A percentile compares a stretch with the other conserved stretches of the same genome.
Evolutionary conservation across 1,284 basidiomycete genomes (phyloP).

Genomic region (Rhodotorula sp.): DNA sequence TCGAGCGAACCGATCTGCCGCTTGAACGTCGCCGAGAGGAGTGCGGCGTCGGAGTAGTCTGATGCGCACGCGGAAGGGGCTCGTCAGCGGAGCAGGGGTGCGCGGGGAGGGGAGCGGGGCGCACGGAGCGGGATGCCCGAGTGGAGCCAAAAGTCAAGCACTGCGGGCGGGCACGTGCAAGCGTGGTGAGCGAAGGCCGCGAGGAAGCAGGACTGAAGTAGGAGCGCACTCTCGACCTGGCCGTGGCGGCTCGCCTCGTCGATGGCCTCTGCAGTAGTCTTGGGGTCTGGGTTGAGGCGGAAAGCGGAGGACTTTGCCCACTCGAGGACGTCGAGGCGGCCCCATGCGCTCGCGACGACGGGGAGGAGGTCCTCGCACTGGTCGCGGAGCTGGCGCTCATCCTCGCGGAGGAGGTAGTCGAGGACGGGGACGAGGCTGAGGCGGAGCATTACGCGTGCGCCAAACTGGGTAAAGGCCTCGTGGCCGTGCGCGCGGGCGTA

Average conservation of each 20-base stretch:
- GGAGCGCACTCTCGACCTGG: constrained; percentile 55
- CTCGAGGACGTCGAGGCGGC: constrained; percentile 50
- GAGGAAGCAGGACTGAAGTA: too few relatives aligned
- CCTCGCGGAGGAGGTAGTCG: constrained; percentile 65
- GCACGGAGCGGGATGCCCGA: constrained; percentile 44
- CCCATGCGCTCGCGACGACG: constrained; percentile 48
- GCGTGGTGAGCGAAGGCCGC: background rate
- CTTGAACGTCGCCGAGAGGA: constrained; percentile 72
- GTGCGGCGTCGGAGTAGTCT: constrained; percentile 71
- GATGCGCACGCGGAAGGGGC: constrained; percentile 54
- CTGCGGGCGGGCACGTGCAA: constrained; percentile 40
- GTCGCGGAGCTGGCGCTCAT: constrained; percentile 51
- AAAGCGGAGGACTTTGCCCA: constrained; percentile 55
- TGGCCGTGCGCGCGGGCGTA: constrained; percentile 54
- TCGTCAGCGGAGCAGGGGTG: background rate
- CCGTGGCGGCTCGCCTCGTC: constrained; percentile 66
- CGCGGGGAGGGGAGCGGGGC: background rate
- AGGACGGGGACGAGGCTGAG: constrained; percentile 74
- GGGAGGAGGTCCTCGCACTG: constrained; percentile 43
- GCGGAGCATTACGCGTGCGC: constrained; percentile 64
- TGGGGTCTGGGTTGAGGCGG: constrained; percentile 23
- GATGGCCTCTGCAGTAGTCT: constrained; percentile 42
- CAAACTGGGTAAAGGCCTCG: constrained; percentile 66
- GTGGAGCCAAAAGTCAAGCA: constrained; percentile 77
- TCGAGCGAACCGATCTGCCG: constrained; percentile 69